Conservation (phyloP, 768 basidiomycete species). For the Hygrocybe coccinea region DNA sequence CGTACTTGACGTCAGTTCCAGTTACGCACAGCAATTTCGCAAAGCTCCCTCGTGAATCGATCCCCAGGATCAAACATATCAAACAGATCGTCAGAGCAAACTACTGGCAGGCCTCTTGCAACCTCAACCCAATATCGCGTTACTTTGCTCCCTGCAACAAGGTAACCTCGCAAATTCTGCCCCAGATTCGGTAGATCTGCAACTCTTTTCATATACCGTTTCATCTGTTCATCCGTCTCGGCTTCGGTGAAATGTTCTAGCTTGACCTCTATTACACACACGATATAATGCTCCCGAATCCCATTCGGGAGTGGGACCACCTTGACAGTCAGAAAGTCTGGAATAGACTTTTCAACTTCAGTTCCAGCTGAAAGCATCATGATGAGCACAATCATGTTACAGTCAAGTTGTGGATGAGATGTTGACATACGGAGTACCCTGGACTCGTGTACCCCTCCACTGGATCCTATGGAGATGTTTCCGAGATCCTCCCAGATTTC, state of each 20-base stretch:
- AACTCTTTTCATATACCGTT: background rate
- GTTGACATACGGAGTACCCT: background rate
- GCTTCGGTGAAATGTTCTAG: background rate
- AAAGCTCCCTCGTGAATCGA: background rate
- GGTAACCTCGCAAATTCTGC: background rate
- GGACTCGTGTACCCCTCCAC: background rate
- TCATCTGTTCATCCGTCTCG: background rate
- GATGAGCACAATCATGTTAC: background rate
- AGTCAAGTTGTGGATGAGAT: background rate
- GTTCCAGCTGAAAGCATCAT: background rate
- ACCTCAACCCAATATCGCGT: background rate
- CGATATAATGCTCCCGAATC: slow-evolving; percentile 1
- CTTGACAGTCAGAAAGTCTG: slow-evolving; percentile 4
- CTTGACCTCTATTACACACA: slow-evolving; percentile 4
- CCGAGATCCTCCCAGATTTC: slow-evolving; percentile 1
- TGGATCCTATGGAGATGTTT: background rate
- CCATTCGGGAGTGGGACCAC: background rate
- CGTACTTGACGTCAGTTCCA: background rate
- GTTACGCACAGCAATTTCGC: slow-evolving; percentile 1
- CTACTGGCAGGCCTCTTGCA: background rate
- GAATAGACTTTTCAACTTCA: slow-evolving; percentile 1
- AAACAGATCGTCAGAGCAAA: background rate
- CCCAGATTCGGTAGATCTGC: background rate
- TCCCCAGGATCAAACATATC: slow-evolving; percentile 1
- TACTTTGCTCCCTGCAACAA: background rate